Evolutionary conservation across 768 basidiomycete genomes (phyloP).

Genomic region (Tricholoma sp.): DNA sequence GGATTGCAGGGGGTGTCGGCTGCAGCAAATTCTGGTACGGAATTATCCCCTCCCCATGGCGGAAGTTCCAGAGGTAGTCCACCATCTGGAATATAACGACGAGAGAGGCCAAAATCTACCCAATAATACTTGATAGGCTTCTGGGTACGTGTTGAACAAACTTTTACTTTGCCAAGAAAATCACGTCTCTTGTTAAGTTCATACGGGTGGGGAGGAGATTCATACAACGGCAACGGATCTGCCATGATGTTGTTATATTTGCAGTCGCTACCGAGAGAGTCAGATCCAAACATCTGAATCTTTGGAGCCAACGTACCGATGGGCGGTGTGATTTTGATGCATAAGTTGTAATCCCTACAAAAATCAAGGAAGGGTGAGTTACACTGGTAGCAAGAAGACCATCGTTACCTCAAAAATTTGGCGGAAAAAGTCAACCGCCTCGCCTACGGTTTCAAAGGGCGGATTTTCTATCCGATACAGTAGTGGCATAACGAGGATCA

Average conservation of each 20-base stretch:
- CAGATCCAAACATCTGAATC: background rate
- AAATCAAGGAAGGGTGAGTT: background rate
- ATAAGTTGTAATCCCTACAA: conserved; percentile 28
- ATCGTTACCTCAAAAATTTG: conserved; percentile 25
- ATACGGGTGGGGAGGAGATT: background rate
- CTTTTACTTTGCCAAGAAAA: background rate
- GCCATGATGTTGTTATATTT: conserved; percentile 4
- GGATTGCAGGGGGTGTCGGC: conserved; percentile 4
- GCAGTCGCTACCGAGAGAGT: conserved; percentile 4
- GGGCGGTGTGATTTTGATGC: conserved; percentile 28
- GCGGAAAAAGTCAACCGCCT: conserved; percentile 25
- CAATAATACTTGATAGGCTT: conserved; percentile 16
- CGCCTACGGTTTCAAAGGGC: conserved; percentile 25
- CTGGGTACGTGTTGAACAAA: conserved; percentile 9
- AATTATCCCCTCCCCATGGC: conserved; percentile 20
- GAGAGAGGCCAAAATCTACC: conserved; percentile 21
- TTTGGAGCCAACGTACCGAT: conserved; percentile 21
- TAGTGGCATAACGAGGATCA: conserved; percentile 19
- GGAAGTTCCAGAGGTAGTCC: conserved; percentile 7
- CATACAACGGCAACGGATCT: background rate
- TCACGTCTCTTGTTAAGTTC: background rate
- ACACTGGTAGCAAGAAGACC: background rate
- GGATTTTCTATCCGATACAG: conserved; percentile 13
- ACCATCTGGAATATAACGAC: conserved; percentile 7
- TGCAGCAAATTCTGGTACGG: conserved; percentile 26